Base-by-base conservation (phyloP, 2,329 filamentous ascomycete species). In the Basipetospora chlamydospora region DNA sequence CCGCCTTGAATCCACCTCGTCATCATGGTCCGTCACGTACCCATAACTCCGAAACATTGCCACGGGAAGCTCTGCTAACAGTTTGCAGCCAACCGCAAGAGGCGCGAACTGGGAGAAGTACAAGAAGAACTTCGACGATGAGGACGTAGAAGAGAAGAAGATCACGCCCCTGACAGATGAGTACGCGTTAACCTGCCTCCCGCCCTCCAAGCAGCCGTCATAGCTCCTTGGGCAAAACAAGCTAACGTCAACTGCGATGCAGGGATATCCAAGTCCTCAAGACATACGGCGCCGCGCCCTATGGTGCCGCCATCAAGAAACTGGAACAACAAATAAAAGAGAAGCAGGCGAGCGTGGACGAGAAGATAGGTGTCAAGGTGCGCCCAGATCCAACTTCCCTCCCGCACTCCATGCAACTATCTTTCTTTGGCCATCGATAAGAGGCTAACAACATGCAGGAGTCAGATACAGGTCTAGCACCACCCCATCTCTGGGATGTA, bases 271-370 rank as follows among this genome's bases (percentile, higher is more conserved):
- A 95, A 66, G 90, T 98, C 47, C 76, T 98, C 50, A 98, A 96
- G 69, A 98, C 90, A 43, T 98, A 98, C 61, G 92, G 92, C 51
- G 87, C 88, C 25, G 90, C 90, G 40, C 90, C 90, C 22, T 98
- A 98, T 54, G 88, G 85, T 47, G 80, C 84, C 33, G 80, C 85
- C 42, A 67, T 98, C 54, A 95, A 94, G 73, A 92, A 90, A 65
- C 80, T 98, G 44, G 90, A 98, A 64, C 93, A 96, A 61, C 83
- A 95, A 64, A 96, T 98, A 70, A 98, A 96, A 61, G 90, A 98
- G 59, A 93, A 93, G 61, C 90, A 98, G 63, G 81, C 84, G 52
- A 94, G 86, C 43, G 88, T 98, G 43, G 93, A 98, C 49, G 90
- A 98, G 65, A 98, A 98, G 74, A 96, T 98, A 49, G 90, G 78